Evolutionary conservation across 176 grass and related monocot species (phyloP), one percentile per base, ranked within the genome.

Genomic region (Ananas comosus): DNA sequence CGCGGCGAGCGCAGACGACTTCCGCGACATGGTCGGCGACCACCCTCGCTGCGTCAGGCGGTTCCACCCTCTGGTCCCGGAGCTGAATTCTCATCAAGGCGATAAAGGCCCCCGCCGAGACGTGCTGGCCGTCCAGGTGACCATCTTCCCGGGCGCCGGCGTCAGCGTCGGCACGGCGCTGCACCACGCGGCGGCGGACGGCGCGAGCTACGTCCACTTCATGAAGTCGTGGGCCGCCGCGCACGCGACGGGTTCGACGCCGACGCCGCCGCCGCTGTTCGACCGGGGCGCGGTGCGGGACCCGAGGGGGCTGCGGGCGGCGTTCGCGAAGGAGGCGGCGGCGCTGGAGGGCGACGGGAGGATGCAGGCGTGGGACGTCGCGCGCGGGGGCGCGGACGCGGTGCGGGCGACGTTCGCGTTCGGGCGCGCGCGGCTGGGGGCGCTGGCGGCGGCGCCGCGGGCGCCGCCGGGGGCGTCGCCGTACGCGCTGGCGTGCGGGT

Each of bases 111-210:
- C 48, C 18, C 12, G 13, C 19, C 64, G 68, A 12, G 68, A 64
- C 3, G 53, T 80, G 66, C 54, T 91, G 18, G 78, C 72, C 0
- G 0, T 85, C 5, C 84, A 85, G 72, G 79, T 56, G 21, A 87
- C 85, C 1, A 9, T 87, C 24, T 78, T 85, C 71, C 56, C 77
- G 9, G 50, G 65, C 17, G 51, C 51, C 0, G 83, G 89, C 27
- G 13, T 85, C 57, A 85, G 53, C 12, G 0, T 91, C 12, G 82
- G 72, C 63, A 64, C 78, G 4, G 7, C 76, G 22, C 5, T 85
- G 11, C 59, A 75, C 79, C 89, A 91, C 48, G 66, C 65, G 1
- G 67, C 72, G 11, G 74, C 77, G 48, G 85, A 91, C 11, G 79
- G 85, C 64, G 48, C 65, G 0, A 49, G 63, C 18, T 85, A 66